Evolutionary conservation across 208 protist genomes (phyloP).

Genomic region (Herpetomonas samuelpessoai): DNA sequence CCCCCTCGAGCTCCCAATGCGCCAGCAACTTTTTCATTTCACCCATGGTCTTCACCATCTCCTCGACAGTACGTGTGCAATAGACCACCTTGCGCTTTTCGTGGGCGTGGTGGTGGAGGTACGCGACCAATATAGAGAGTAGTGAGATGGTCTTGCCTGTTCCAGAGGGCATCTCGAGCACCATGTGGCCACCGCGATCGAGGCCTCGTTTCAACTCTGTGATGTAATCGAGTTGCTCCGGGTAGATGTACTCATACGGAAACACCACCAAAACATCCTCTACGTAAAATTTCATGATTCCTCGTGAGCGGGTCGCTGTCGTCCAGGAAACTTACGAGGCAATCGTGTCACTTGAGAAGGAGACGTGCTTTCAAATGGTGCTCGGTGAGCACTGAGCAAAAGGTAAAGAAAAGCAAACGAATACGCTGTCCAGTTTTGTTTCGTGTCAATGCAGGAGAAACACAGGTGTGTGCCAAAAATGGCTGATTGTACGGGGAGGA

Average conservation of each 20-base stretch:
- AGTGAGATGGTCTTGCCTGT: slow-evolving; percentile 99
- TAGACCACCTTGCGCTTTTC: slow-evolving; percentile 98
- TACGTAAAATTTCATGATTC: slow-evolving; percentile 95
- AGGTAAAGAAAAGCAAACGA: too few species aligned
- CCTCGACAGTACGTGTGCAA: slow-evolving; percentile 98
- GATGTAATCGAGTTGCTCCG: slow-evolving; percentile 99
- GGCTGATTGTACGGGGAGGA: too few species aligned
- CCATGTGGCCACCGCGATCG: slow-evolving; percentile 93
- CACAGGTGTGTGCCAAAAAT: too few species aligned
- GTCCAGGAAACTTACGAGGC: too few species aligned
- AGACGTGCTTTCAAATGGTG: too few species aligned
- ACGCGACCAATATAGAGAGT: slow-evolving; percentile 95
- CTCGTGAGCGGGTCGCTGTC: too few species aligned
- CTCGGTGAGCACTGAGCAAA: too few species aligned
- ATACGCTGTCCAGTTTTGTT: too few species aligned
- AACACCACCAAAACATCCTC: slow-evolving; percentile 98
- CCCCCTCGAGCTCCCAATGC: slow-evolving; percentile 64
- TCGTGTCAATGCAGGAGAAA: too few species aligned
- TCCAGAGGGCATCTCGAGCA: slow-evolving; percentile 99
- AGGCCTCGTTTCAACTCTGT: slow-evolving; percentile 95
- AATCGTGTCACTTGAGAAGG: too few species aligned
- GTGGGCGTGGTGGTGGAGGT: slow-evolving; percentile 90
- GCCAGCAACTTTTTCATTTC: slow-evolving; percentile 90
- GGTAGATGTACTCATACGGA: slow-evolving; percentile 99
- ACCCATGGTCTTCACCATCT: slow-evolving; percentile 98